Percentiles rank a stretch among this genome's conserved stretches.
Conservation (phyloP, 2,329 filamentous ascomycete species). For the Ophiostoma angusticollis region DNA sequence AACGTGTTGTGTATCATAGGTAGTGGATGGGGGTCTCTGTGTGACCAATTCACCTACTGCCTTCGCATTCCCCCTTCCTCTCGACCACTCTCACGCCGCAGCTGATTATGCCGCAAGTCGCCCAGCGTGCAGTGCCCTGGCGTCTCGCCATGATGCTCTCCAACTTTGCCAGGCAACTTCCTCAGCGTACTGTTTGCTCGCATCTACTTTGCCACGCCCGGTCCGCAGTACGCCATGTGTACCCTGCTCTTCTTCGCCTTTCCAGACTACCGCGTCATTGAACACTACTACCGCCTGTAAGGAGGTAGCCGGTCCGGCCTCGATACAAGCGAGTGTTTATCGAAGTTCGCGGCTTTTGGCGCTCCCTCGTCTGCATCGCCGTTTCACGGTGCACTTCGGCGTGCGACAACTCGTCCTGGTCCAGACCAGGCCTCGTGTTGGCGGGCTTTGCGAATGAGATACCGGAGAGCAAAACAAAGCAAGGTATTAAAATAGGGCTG, state of each 20-base stretch:
- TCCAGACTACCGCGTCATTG: slow-evolving; percentile 64
- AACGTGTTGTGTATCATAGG: no score
- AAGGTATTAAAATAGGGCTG: background rate
- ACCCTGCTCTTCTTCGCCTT: slow-evolving; percentile 54
- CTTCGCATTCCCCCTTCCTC: slow-evolving; percentile 57
- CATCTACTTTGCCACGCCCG: slow-evolving; percentile 62
- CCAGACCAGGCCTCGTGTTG: slow-evolving; percentile 52
- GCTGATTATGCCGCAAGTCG: slow-evolving; percentile 63
- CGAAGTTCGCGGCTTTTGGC: no score
- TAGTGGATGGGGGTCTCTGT: slow-evolving; percentile 56
- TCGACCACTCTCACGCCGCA: slow-evolving; percentile 63
- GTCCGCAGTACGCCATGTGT: slow-evolving; percentile 54
- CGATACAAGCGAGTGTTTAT: no score
- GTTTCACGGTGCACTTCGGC: slow-evolving; percentile 49
- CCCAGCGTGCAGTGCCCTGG: slow-evolving; percentile 55
- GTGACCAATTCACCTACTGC: slow-evolving; percentile 47
- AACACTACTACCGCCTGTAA: slow-evolving; percentile 41
- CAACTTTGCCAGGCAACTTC: slow-evolving; percentile 56
- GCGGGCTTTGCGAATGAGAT: no score
- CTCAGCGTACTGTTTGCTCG: slow-evolving; percentile 61
- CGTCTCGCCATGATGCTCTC: slow-evolving; percentile 56
- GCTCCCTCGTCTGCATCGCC: slow-evolving; percentile 47
- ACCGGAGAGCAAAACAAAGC: no score
- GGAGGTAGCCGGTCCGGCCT: no score
- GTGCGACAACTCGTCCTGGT: slow-evolving; percentile 51